Evolutionary conservation across 495 filamentous ascomycete species (phyloP).

Genomic region (Xylaria scruposa): DNA sequence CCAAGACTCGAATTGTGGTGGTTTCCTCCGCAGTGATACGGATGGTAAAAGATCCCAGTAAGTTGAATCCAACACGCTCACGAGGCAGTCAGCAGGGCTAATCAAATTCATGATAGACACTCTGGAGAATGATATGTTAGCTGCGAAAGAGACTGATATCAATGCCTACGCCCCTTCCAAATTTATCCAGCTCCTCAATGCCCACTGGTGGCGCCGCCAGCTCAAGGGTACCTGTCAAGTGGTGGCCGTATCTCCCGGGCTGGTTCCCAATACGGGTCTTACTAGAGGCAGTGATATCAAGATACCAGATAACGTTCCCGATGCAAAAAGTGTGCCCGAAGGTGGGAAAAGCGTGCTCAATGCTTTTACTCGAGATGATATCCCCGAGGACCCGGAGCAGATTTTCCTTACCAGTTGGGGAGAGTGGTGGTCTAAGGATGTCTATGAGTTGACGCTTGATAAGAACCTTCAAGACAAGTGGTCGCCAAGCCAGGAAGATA

Average conservation of each 20-base stretch:
- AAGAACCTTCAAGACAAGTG: conserved; percentile 53
- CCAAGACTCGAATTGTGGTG: conserved; percentile 47
- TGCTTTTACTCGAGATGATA: conserved; percentile 50
- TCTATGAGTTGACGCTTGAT: conserved; percentile 44
- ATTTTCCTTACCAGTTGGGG: conserved; percentile 58
- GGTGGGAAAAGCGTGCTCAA: conserved; percentile 49
- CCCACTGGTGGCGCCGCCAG: conserved; percentile 59
- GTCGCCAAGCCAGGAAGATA: conserved; percentile 49
- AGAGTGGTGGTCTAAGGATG: conserved; percentile 56
- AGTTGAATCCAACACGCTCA: conserved; percentile 14
- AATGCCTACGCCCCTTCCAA: conserved; percentile 47
- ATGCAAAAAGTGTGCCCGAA: conserved; percentile 48
- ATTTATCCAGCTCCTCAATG: conserved; percentile 51
- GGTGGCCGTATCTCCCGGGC: conserved; percentile 54
- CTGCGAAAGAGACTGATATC: conserved; percentile 34
- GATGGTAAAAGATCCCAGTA: conserved; percentile 42
- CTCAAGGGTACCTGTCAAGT: conserved; percentile 44
- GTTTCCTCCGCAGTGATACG: conserved; percentile 50
- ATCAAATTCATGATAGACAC: conserved; percentile 19
- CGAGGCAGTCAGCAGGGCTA: not conserved
- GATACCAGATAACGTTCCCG: conserved; percentile 35
- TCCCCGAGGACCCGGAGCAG: conserved; percentile 53
- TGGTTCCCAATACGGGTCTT: conserved; percentile 49
- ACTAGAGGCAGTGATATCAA: conserved; percentile 28
- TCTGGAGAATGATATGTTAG: conserved; percentile 44